Base-by-base conservation (phyloP, 108 stramenopile species). In the Nitzschia sp. region DNA sequence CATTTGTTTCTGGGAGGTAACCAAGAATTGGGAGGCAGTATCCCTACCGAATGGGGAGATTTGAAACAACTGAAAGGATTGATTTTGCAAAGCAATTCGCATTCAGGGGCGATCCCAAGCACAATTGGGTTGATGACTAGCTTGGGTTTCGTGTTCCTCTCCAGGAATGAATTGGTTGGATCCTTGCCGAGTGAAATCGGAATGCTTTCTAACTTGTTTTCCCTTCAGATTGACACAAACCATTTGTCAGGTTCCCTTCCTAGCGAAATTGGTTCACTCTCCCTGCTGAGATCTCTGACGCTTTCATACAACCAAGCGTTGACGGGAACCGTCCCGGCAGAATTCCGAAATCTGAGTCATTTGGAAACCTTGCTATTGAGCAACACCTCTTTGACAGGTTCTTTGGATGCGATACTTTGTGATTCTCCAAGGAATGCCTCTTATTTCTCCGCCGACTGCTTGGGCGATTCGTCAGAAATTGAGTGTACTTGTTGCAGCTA, bases 161-260 rank as follows among this genome's bases (percentile, higher is more conserved):
- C 29, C 29, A 34, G 5, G 3, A 34, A 34, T n/a, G n/a, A 34
- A 34, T 34, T 34, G 29, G 1, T 5, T 34, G 29, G 29, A 34
- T 34, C 29, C 1, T 34, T 34, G 29, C 29, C 29, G 5, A 34
- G 29, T 34, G 29, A 34, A 5, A 34, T 34, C 29, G 29, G 29
- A 34, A 34, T 34, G 29, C 29, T 34, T 3, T 34, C 5, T 5
- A 5, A 5, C 29, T 34, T 34, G 5, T 34, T 63, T 38, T 73
- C 71, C 24, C 57, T 85, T 15, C 63, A 62, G 51, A 63, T 88
- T 2, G 67, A 81, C 41, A 42, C 67, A n/a, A 88, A 85, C 51
- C 21, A 17, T 5, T 42, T 87, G 25, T 22, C 54, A 7, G 86
- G 86, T 0, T 66, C 79, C 5, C 11, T 87, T n/a, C 86, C 86